A percentile compares a stretch with the other conserved stretches of the same genome.
Evolutionary conservation across 305 asterid genomes (phyloP).

Genomic region (Fraxinus velutina): DNA sequence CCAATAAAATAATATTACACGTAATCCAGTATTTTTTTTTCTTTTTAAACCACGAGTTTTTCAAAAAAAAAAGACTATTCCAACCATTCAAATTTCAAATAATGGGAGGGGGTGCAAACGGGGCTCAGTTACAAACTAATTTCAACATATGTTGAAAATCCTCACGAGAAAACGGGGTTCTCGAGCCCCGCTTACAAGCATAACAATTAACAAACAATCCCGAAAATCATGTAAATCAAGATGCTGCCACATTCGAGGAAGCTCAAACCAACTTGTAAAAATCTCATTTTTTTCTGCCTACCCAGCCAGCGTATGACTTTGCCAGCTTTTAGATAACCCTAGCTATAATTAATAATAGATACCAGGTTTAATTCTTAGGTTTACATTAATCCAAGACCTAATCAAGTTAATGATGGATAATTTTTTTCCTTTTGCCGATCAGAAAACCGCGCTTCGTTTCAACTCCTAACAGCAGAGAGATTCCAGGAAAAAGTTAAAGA

Average conservation of each 20-base stretch:
- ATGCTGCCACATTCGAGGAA: background rate
- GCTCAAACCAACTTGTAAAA: background rate
- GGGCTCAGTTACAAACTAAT: background rate
- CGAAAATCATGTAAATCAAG: background rate
- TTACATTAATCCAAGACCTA: background rate
- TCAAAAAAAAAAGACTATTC: no score
- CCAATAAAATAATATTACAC: no score
- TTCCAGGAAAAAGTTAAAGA: background rate
- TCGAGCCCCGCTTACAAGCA: background rate
- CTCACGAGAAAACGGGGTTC: background rate
- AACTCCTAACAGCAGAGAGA: background rate
- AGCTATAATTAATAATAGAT: background rate
- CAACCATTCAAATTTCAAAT: no score
- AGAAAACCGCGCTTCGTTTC: background rate
- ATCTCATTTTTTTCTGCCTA: background rate
- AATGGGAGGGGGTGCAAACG: no score
- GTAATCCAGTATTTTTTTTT: no score
- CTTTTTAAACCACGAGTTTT: no score
- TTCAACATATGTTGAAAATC: background rate
- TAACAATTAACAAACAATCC: background rate
- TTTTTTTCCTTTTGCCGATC: constrained; percentile 1
- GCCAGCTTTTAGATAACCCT: background rate
- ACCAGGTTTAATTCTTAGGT: background rate
- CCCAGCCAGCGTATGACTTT: background rate
- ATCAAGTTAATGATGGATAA: background rate